Base-by-base conservation (phyloP, 2,329 filamentous ascomycete species). In the Botrytis cinerea region DNA sequence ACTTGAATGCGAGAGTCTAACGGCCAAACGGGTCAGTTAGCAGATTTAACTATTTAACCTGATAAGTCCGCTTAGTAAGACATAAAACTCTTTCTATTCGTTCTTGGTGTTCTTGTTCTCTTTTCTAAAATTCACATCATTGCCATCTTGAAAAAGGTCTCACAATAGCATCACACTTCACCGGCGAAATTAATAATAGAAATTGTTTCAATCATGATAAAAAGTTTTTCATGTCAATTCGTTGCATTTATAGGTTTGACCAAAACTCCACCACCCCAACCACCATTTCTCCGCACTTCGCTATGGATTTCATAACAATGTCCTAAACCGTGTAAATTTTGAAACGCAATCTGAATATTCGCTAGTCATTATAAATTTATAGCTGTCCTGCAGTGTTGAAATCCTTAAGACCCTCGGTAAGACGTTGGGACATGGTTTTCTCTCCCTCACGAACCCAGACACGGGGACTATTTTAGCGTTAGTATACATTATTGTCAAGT, bases 401-500 rank as follows among this genome's bases (percentile, higher is more conserved):
- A 87, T 98, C 95, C 81, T 91, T 87, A 76, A 99, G 91, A 75
- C 93, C 95, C 83, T 91, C 90, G 79, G 89, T 82, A 78, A 98
- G 90, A 84, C 96, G 93, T 80, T 87, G 85, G 82, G 87, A 89
- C 96, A 98, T 99, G 82, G 92, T 94, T 91, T 98, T 97, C 90
- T 99, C 96, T 81, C 95, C 96, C 87, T 95, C 93, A 75, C 95
- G 92, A 76, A 97, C 93, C 95, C 95, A 97, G 82, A 98, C 94
- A 74, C 78, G 60, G 66, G 66, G 66, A 57, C 66, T 69, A 25
- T 43, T 9, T 32, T 18, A 45, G 28, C 45, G 14, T 72, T 59
- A 72, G 70, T 54, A 67, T 72, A 43, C 20, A 22, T 43, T 20
- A 2, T 43, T 43, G n/a, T 46, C 45, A 54, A 43, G 7, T 4